phyloP scores from a whole-genome alignment of 352 stramenopile genomes.

The Phytophthora constricta region DNA sequence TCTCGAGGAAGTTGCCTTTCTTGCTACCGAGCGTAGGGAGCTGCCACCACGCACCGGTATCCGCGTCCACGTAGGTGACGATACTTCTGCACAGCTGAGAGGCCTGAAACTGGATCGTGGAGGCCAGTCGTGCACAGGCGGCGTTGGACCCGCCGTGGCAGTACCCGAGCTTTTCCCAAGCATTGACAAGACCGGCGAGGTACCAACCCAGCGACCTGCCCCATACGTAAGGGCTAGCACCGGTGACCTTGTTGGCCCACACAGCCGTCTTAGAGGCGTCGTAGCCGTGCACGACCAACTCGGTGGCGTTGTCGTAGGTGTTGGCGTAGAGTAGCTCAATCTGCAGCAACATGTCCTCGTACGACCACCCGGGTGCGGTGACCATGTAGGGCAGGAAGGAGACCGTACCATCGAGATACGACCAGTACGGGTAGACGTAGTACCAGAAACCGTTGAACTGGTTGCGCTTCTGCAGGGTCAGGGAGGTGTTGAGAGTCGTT shows the following conservation, averaged over 20 bases:
- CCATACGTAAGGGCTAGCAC: slow-evolving; percentile 33
- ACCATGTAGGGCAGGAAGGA: slow-evolving; percentile 42
- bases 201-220: slow-evolving; percentile 36
- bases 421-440: slow-evolving; percentile 40
- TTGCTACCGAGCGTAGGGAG: slow-evolving; percentile 30
- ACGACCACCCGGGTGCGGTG: slow-evolving; percentile 28
- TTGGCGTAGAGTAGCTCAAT: slow-evolving; percentile 34
- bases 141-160: slow-evolving; percentile 16
- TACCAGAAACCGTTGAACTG: slow-evolving; percentile 40
- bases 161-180: slow-evolving; percentile 26
- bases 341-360: slow-evolving; percentile 37
- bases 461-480: slow-evolving; percentile 34
- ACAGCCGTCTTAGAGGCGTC: slow-evolving; percentile 34
- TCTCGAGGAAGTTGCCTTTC: slow-evolving; percentile 38
- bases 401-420: slow-evolving; percentile 35
- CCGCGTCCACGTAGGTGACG: slow-evolving; percentile 21
- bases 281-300: slow-evolving; percentile 30
- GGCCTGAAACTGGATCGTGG: slow-evolving; percentile 23
- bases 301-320: slow-evolving; percentile 29
- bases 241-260: slow-evolving; percentile 35
- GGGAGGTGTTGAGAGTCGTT: slow-evolving; percentile 21
- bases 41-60: slow-evolving; percentile 35
- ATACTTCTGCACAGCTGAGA: slow-evolving; percentile 28
- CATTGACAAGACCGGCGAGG: slow-evolving; percentile 32
- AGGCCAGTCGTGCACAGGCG: slow-evolving; percentile 12